Evolutionary conservation across 768 basidiomycete species (phyloP), one percentile per base, ranked within the genome.

Genomic region (Lepiota venenata): DNA sequence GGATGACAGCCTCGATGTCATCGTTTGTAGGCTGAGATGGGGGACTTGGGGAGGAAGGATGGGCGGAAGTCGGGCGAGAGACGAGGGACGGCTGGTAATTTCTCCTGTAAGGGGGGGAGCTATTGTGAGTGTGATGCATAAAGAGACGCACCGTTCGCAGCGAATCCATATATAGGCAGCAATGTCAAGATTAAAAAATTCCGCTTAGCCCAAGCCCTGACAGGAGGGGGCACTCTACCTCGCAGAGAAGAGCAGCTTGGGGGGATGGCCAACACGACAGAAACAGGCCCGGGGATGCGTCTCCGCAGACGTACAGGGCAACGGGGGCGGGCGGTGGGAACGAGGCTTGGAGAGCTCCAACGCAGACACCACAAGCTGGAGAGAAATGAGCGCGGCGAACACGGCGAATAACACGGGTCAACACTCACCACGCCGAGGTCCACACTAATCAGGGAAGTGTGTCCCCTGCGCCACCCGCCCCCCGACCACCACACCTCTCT

Each of bases 1-100:
- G 89, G 58, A 97, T 97, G 63, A 93, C 80, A 2, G 91, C 91
- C 66, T 97, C 93, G 65, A 96, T 94, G 62, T 91, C 91, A 70
- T 90, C 89, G 72, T 85, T 86, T 2, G 87, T 79, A 14, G 82
- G 85, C 37, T 38, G 56, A 1, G 56, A 2, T 11, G 55, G 51
- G 25, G 52, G 52, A 27, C 44, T 46, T 5, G 52, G 52, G 2
- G 52, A 54, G 37, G 27, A 25, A n/a, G 44, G 45, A 21, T 27
- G 45, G 14, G 37, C 38, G 15, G 45, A 54, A 14, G 52, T 29
- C 7, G 52, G 52, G n/a, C 52, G 36, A 32, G 52, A 54, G 21
- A 35, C 20, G 25, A 47, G 45, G 16, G 45, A 18, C 22, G 22
- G 45, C 22, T 40, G 45, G 45, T 39, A 12, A 40, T 39, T 39